Base-by-base conservation (phyloP, 225 moss, liverwort and hornwort genomes). In the Polytrichum formosum region DNA sequence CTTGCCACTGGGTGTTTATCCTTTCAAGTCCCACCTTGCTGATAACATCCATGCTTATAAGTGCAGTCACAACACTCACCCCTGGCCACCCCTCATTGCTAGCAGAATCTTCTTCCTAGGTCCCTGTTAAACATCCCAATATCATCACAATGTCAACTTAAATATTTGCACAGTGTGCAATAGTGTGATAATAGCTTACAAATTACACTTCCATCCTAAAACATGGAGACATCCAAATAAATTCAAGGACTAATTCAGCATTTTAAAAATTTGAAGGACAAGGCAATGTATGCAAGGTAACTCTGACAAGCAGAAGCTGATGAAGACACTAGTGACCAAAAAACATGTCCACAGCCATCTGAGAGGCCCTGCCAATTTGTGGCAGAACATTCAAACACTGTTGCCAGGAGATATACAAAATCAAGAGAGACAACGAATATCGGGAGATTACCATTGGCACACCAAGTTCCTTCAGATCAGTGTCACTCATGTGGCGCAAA, bases 41-140 rank as follows among this genome's bases (percentile, higher is more conserved):
- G n/a, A 58, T 56, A 60, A 62, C 53, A 71, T 70, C 77, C 55
- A 8, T 69, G 65, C 53, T 55, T 53, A 61, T 67, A 18, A 29
- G 66, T 68, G 65, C 22, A 5, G 66, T 64, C 23, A 28, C 10
- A 46, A 21, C 35, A 26, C 61, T 85, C 80, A 94, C 69, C 81
- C 79, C 70, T 75, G 84, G 64, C 88, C 78, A 26, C 84, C 78
- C 60, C 84, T 80, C 63, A 91, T 74, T 69, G 96, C 92, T 27
- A 97, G 83, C 53, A 97, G 83, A 69, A 97, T 97, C 70, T 97
- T 97, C 86, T 89, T 97, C 74, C 92, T 90, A 58, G 96, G 93
- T 58, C 93, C 96, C 90, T 93, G 86, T 59, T 54, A 62, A 83
- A 72, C 55, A 21, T 54, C 58, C 55, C 71, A 22, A 28, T 13